Conservation (phyloP, 164 flowering plant species). For the Warburgia ugandensis region DNA sequence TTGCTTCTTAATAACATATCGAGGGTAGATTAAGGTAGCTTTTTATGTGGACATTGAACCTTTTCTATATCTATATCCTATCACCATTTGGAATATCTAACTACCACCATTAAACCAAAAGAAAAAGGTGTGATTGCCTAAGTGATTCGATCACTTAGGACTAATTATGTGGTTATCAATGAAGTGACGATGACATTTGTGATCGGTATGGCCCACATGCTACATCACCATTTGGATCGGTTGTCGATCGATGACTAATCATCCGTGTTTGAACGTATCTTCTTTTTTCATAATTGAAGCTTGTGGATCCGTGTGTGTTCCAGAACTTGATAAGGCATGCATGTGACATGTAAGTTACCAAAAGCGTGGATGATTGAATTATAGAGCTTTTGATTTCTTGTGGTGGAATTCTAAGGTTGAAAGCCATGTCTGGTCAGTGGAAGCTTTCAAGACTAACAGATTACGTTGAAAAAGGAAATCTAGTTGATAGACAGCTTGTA, state of each 20-base stretch:
- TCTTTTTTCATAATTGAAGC: too few species aligned
- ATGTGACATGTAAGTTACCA: too few species aligned
- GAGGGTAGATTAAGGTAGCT: neutral
- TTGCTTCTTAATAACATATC: neutral
- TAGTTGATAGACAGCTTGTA: neutral
- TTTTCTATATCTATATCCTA: neutral
- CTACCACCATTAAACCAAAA: neutral
- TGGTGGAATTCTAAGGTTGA: neutral
- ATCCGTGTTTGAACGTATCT: too few species aligned
- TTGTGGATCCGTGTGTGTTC: too few species aligned
- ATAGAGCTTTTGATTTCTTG: neutral
- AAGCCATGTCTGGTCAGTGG: constrained; percentile 1
- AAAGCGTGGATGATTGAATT: neutral
- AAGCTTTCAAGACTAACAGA: neutral
- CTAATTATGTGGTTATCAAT: constrained; percentile 1
- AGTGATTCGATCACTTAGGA: neutral
- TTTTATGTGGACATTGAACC: neutral
- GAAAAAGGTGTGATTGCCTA: neutral
- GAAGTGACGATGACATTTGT: neutral
- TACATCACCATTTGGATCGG: constrained; percentile 1
- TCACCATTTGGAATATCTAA: neutral
- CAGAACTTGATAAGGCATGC: too few species aligned
- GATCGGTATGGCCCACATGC: neutral
- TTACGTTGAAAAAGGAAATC: neutral
- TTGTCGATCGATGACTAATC: too few species aligned